A percentile compares a stretch with the other conserved stretches of the same genome.
These are phyloP conservation scores for Pythium rhizo-oryzae DNA, from an alignment of 352 stramenopile genomes.

Conservation along the genomic window DNA sequence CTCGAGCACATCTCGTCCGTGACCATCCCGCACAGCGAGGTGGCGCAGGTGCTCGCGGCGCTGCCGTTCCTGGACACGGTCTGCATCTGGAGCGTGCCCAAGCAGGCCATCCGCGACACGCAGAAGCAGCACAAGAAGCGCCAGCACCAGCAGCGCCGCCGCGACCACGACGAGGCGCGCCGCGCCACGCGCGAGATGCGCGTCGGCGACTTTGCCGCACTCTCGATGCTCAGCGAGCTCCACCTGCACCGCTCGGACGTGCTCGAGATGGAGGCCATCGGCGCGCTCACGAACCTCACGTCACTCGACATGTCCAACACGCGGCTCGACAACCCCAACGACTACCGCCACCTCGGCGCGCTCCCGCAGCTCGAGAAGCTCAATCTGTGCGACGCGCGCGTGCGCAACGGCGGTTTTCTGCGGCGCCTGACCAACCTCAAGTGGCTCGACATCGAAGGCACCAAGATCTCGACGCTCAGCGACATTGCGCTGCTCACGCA, in stretches of 20 bases:
- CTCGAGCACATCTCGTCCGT: conserved; percentile 29
- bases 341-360: conserved; percentile 43
- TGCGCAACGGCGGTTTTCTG: conserved; percentile 20
- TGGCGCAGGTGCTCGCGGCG: conserved; percentile 21
- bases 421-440: conserved; percentile 18
- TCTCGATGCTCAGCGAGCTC: conserved; percentile 26
- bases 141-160: conserved; percentile 19
- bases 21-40: conserved; percentile 28
- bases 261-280: conserved; percentile 19
- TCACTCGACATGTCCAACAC: conserved; percentile 29
- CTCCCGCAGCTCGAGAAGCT: conserved; percentile 56
- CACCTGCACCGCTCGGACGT: conserved; percentile 30
- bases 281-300: conserved; percentile 25
- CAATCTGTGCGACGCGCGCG: conserved; percentile 36
- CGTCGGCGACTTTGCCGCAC: conserved; percentile 22
- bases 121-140: conserved; percentile 16
- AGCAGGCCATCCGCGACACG: conserved; percentile 24
- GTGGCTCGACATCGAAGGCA: conserved; percentile 31
- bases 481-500: conserved; percentile 16
- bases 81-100: conserved; percentile 30
- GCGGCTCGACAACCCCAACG: conserved; percentile 53
- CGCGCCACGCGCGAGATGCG: conserved; percentile 18
- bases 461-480: conserved; percentile 28
- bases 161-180: conserved; percentile 21
- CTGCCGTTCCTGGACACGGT: conserved; percentile 29